Evolutionary conservation across 768 basidiomycete genomes (phyloP).

Genomic region (Boletales sp.): DNA sequence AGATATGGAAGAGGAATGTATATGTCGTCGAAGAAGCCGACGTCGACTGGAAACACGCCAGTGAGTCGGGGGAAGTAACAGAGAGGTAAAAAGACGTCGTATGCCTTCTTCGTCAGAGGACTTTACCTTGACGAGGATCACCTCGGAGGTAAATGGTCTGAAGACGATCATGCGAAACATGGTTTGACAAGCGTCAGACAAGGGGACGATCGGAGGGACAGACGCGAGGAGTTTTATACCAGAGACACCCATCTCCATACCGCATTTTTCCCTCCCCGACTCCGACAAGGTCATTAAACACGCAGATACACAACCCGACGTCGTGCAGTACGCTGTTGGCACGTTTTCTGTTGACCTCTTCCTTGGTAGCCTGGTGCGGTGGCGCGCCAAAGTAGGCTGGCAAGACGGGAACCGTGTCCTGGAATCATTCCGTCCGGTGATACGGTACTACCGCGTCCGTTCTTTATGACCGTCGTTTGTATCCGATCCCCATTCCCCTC

Average conservation of each 20-base stretch:
- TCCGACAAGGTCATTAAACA: conserved; percentile 84
- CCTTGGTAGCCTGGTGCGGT: conserved; percentile 72
- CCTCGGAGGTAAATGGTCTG: conserved; percentile 86
- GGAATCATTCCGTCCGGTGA: not conserved
- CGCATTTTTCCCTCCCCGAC: conserved; percentile 90
- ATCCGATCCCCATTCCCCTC: not conserved
- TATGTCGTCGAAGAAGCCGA: conserved; percentile 94
- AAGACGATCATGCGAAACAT: conserved; percentile 89
- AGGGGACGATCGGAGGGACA: not conserved
- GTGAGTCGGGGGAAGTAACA: not conserved
- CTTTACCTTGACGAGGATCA: conserved; percentile 85
- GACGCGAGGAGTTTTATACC: conserved; percentile 74
- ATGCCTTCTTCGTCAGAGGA: conserved; percentile 84
- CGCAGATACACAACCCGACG: conserved; percentile 85
- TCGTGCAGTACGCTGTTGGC: conserved; percentile 89
- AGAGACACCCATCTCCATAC: conserved; percentile 92
- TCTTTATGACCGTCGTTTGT: no score
- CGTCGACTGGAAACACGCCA: conserved; percentile 61
- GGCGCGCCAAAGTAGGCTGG: conserved; percentile 82
- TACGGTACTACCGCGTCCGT: conserved; percentile 57
- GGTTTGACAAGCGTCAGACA: conserved; percentile 43
- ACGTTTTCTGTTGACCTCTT: conserved; percentile 93
- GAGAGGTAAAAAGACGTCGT: conserved; percentile 38
- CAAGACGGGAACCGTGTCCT: conserved; percentile 92
- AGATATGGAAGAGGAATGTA: conserved; percentile 78